Percentiles rank a stretch among this genome's conserved stretches.
Evolutionary conservation across 345 rosid genomes (phyloP).

Genomic region (Melastoma malabathricum): DNA sequence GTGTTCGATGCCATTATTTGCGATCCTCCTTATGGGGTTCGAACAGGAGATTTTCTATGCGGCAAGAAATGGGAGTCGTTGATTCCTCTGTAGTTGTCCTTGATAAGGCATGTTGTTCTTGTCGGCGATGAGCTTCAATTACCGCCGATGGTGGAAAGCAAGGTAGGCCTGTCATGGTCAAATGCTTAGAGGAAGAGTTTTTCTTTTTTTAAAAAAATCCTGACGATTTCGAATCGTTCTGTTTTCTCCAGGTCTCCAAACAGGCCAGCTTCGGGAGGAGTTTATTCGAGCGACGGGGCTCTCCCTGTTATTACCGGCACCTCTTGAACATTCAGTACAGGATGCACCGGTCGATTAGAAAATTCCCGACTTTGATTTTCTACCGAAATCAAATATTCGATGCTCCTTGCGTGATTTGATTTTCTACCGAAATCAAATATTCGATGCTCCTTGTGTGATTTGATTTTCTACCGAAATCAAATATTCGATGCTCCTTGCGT

Average conservation of each 20-base stretch:
- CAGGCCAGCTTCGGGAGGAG: slow-evolving; percentile 7
- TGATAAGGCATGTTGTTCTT: slow-evolving; percentile 4
- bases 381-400: too few relatives aligned
- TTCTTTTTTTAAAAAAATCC: too few relatives aligned
- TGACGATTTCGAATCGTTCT: too few relatives aligned
- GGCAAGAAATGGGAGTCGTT: slow-evolving; percentile 81
- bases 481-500: slow-evolving; percentile 2
- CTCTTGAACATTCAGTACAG: slow-evolving; percentile 5
- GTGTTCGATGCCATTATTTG: slow-evolving; percentile 81
- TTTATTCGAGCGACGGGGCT: slow-evolving; percentile 5
- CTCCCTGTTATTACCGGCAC: slow-evolving; percentile 4
- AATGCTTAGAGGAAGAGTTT: neutral
- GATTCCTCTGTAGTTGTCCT: slow-evolving; percentile 23
- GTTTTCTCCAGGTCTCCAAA: slow-evolving; percentile 4
- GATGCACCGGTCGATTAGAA: slow-evolving; percentile 5
- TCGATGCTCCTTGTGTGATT: too few relatives aligned
- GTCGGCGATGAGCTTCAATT: slow-evolving; percentile 8
- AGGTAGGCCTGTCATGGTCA: slow-evolving; percentile 1
- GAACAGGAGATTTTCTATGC: slow-evolving; percentile 70
- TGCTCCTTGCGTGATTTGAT: too few relatives aligned
- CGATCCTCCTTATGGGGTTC: slow-evolving; percentile 94
- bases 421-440: too few relatives aligned
- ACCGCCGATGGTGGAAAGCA: slow-evolving; percentile 8
- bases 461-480: too few relatives aligned
- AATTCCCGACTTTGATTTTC: too few relatives aligned